Evolutionary conservation across 345 rosid species (phyloP).

Genomic region (Gossypium arboreum): DNA sequence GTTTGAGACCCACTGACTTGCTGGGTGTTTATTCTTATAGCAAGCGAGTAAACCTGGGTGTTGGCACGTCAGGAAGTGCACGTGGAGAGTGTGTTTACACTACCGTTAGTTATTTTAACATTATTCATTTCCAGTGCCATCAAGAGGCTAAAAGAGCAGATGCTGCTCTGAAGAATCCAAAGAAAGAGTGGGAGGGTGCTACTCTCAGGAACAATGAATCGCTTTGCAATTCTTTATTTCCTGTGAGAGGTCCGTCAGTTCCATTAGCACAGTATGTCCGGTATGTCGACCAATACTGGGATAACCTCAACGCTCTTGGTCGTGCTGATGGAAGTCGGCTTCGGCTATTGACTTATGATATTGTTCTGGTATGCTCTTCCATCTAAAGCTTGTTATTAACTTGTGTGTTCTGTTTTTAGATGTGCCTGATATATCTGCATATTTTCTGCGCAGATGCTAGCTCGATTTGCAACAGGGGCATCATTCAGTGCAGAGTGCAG

Average conservation of each 20-base stretch:
- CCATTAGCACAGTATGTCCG: slow-evolving; percentile 76
- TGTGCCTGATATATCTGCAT: neutral
- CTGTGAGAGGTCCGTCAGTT: slow-evolving; percentile 83
- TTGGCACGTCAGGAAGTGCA: slow-evolving; percentile 82
- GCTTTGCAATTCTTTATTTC: slow-evolving; percentile 94
- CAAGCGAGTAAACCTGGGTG: slow-evolving; percentile 92
- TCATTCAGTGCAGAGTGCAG: slow-evolving; percentile 77
- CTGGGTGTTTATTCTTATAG: slow-evolving; percentile 86
- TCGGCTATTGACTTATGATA: slow-evolving; percentile 85
- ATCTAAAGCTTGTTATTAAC: neutral
- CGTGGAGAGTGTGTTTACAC: slow-evolving; percentile 98
- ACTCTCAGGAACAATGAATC: slow-evolving; percentile 90
- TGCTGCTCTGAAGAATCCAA: slow-evolving; percentile 85
- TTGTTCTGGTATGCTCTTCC: slow-evolving; percentile 67
- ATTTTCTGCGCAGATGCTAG: slow-evolving; percentile 68
- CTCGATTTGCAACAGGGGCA: slow-evolving; percentile 98
- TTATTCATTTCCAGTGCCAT: slow-evolving; percentile 97
- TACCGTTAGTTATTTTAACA: slow-evolving; percentile 92
- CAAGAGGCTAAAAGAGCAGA: slow-evolving; percentile 99
- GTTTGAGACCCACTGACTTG: slow-evolving; percentile 86
- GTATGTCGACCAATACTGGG: slow-evolving; percentile 91
- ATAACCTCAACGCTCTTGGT: slow-evolving; percentile 87
- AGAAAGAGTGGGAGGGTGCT: slow-evolving; percentile 99
- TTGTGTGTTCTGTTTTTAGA: neutral
- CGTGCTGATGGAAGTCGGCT: slow-evolving; percentile 94